These are phyloP conservation scores for Pseudogymnoascus sp. DNA, from an alignment of 2,329 filamentous ascomycete species.

Conservation along the genomic window DNA sequence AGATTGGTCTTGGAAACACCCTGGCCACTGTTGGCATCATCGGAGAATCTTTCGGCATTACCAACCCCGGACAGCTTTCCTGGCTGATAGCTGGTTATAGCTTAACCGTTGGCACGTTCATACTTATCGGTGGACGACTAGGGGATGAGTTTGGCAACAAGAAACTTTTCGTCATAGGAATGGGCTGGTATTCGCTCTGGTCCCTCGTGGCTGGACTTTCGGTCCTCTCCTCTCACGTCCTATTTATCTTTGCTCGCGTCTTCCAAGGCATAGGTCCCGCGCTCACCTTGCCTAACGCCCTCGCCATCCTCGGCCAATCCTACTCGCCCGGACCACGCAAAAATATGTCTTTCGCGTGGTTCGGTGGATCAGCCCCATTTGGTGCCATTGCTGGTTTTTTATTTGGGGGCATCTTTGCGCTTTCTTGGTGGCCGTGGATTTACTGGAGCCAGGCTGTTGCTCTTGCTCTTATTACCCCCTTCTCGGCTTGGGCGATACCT, in stretches of 20 bases:
- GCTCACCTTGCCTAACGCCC: conserved; percentile 53
- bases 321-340: conserved; percentile 52
- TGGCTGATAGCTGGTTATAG: conserved; percentile 54
- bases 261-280: conserved; percentile 56
- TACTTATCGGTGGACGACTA: conserved; percentile 48
- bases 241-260: conserved; percentile 41
- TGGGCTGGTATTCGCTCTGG: conserved; percentile 17
- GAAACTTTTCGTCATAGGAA: conserved; percentile 45
- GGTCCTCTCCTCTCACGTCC: conserved; percentile 13
- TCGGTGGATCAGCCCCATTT: conserved; percentile 41
- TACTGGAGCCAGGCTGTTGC: conserved; percentile 39
- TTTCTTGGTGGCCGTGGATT: conserved; percentile 46
- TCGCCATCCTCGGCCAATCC: conserved; percentile 52
- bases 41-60: conserved; percentile 38
- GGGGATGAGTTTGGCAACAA: conserved; percentile 53
- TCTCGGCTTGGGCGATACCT: conserved; percentile 33
- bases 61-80: conserved; percentile 37
- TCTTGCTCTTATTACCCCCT: conserved; percentile 30
- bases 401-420: conserved; percentile 14
- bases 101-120: conserved; percentile 49
- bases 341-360: conserved; percentile 50
- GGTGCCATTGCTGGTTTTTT: conserved; percentile 34
- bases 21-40: conserved; percentile 41
- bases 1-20: conserved; percentile 38
- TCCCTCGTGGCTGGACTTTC: conserved; percentile 20